phyloP scores from a whole-genome alignment of 1,284 basidiomycete genomes.

The Irpex sp. region DNA sequence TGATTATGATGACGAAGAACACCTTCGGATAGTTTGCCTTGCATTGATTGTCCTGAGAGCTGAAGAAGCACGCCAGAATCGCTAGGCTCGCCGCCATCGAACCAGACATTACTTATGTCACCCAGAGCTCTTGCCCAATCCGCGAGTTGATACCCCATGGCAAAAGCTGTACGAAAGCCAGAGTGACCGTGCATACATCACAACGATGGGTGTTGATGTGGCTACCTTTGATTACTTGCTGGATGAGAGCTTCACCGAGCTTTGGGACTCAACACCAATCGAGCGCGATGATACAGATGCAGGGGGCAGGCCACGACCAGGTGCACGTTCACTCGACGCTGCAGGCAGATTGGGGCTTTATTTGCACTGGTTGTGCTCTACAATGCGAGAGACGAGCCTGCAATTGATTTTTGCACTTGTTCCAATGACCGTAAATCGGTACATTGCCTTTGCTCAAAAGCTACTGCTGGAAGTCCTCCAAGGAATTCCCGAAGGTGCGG shows the following conservation, averaged over 20 bases:
- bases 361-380: constrained; percentile 41
- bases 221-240: constrained; percentile 37
- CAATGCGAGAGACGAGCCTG: constrained; percentile 35
- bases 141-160: constrained; percentile 34
- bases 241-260: constrained; percentile 27
- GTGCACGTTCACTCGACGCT: constrained; percentile 38
- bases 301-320: constrained; percentile 27
- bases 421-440: constrained; percentile 26
- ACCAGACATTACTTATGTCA: constrained; percentile 18
- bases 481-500: constrained; percentile 29
- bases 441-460: constrained; percentile 31
- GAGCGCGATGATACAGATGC: constrained; percentile 27
- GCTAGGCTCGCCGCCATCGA: constrained; percentile 18
- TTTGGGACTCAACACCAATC: constrained; percentile 32
- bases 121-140: constrained; percentile 32
- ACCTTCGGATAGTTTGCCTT: neutral
- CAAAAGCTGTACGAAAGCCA: constrained; percentile 26
- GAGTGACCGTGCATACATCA: constrained; percentile 41
- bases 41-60: neutral
- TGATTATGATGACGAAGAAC: neutral
- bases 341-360: constrained; percentile 41
- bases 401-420: constrained; percentile 35
- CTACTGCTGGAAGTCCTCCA: constrained; percentile 32
- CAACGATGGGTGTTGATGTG: constrained; percentile 44
- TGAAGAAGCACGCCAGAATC: neutral